Percentiles rank a stretch among this genome's conserved stretches.
phyloP scores from a whole-genome alignment of 257 asterid genomes.

The Solanum pennellii region DNA sequence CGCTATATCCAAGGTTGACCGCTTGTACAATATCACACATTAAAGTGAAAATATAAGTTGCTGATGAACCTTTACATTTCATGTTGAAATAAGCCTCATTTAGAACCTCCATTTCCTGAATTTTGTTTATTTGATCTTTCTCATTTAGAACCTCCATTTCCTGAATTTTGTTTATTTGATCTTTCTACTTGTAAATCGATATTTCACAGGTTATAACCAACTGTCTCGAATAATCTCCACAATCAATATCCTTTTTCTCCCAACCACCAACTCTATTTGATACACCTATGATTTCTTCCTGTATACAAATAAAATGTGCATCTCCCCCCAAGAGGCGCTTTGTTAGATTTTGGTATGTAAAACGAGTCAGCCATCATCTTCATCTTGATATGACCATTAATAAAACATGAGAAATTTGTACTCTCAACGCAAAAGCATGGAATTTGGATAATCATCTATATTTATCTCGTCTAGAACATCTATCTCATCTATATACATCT shows the following conservation, averaged over 20 bases:
- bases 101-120: not conserved
- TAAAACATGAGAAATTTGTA: not conserved
- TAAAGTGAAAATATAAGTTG: constrained; percentile 12
- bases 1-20: constrained; percentile 23
- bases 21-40: not conserved
- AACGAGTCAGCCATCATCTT: not conserved
- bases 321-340: constrained; percentile 13
- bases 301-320: constrained; percentile 1
- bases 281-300: constrained; percentile 8
- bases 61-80: constrained; percentile 6
- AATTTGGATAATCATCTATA: not conserved
- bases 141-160: not conserved
- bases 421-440: not conserved
- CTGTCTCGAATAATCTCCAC: constrained; percentile 10
- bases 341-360: constrained; percentile 11
- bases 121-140: too few species aligned
- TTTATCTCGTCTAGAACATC: not conserved
- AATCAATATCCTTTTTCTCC: not conserved
- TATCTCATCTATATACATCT: not conserved
- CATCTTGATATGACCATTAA: not conserved
- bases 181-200: not conserved
- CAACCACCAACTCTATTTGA: constrained; percentile 23
- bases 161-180: not conserved
- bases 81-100: not conserved
- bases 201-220: not conserved